Conservation (phyloP, 495 filamentous ascomycete genomes). For the Zalerion maritima region DNA sequence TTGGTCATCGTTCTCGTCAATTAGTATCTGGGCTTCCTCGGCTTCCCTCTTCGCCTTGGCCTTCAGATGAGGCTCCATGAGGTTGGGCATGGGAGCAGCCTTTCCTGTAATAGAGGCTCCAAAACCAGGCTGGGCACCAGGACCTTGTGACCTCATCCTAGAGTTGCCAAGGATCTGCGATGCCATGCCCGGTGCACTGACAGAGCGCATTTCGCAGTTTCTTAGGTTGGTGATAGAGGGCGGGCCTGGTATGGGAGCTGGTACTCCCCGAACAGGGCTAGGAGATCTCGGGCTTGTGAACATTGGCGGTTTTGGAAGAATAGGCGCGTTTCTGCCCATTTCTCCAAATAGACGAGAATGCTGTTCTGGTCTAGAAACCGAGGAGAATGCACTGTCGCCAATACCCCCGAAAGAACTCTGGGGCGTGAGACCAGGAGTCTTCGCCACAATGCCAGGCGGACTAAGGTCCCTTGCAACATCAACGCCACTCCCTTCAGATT, state of each 20-base stretch:
- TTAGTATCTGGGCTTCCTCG: slow-evolving; percentile 30
- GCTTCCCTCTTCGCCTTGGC: slow-evolving; percentile 30
- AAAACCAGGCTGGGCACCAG: slow-evolving; percentile 5
- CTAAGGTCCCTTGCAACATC: slow-evolving; percentile 57
- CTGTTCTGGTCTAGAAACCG: slow-evolving; percentile 28
- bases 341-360: slow-evolving; percentile 50
- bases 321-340: slow-evolving; percentile 34
- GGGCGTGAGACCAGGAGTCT: slow-evolving; percentile 45
- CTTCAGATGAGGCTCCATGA: slow-evolving; percentile 25
- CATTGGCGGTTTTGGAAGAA: slow-evolving; percentile 46
- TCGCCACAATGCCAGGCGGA: slow-evolving; percentile 30
- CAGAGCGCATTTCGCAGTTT: slow-evolving; percentile 37
- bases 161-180: slow-evolving; percentile 26
- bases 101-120: slow-evolving; percentile 10
- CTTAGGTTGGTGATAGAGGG: too few species aligned
- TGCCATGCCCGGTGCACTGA: slow-evolving; percentile 41
- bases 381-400: slow-evolving; percentile 25
- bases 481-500: slow-evolving; percentile 46
- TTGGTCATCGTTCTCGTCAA: slow-evolving; percentile 42
- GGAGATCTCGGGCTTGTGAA: slow-evolving; percentile 57
- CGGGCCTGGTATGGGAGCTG: slow-evolving; percentile 31
- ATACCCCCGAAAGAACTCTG: slow-evolving; percentile 51
- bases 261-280: slow-evolving; percentile 50
- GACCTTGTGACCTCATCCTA: slow-evolving; percentile 10
- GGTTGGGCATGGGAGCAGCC: slow-evolving; percentile 16